Percentiles rank a stretch among this genome's conserved stretches.
phyloP scores from a whole-genome alignment of 768 basidiomycete genomes.

The Pleurotus ostreatus region DNA sequence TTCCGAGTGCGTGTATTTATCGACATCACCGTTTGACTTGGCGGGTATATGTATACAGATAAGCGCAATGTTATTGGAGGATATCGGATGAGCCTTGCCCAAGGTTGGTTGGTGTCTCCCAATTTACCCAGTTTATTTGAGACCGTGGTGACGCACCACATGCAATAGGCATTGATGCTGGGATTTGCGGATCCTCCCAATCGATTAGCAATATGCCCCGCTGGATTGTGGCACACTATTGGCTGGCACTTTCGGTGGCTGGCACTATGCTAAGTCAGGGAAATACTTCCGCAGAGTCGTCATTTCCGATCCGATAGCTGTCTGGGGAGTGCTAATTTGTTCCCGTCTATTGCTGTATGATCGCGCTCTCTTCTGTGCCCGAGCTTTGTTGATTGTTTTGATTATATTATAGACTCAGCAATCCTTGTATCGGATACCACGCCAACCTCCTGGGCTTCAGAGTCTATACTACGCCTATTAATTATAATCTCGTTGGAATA shows the following conservation, averaged over 20 bases:
- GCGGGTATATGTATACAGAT: background rate
- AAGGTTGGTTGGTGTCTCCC: too few relatives aligned
- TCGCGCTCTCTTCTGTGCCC: too few relatives aligned
- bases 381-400: too few relatives aligned
- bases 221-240: slow-evolving; percentile 4
- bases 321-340: background rate
- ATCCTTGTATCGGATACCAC: too few relatives aligned
- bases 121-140: background rate
- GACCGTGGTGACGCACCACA: background rate
- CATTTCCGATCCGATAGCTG: background rate
- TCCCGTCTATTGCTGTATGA: too few relatives aligned
- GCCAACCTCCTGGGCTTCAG: too few relatives aligned
- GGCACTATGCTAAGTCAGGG: background rate
- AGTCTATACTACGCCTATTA: too few relatives aligned
- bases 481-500: too few relatives aligned
- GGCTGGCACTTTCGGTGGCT: background rate
- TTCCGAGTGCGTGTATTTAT: background rate
- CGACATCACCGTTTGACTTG: background rate
- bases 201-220: background rate
- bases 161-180: background rate
- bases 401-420: too few relatives aligned
- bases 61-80: background rate
- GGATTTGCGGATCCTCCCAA: background rate
- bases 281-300: slow-evolving; percentile 1
- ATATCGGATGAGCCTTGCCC: background rate